Percentiles rank a stretch among this genome's conserved stretches.
phyloP scores from a whole-genome alignment of 2,329 filamentous ascomycete species.

The Monosporascus sp. region DNA sequence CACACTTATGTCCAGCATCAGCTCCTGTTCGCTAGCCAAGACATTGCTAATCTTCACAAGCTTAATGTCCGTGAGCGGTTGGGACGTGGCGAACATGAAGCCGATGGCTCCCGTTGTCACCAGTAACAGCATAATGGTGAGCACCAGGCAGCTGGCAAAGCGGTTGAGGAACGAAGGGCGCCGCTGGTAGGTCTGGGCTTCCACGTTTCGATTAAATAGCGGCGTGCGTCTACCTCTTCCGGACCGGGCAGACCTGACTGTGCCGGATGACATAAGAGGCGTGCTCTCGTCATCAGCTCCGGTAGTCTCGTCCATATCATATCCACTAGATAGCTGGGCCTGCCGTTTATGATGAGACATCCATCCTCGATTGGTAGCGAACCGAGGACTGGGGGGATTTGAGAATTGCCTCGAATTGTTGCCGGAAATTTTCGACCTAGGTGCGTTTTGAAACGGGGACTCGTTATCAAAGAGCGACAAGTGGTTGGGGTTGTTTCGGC shows the following conservation, averaged over 20 bases:
- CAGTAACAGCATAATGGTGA: conserved; percentile 75
- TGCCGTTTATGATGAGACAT: conserved; percentile 42
- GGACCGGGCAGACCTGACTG: conserved; percentile 52
- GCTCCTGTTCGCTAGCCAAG: conserved; percentile 85
- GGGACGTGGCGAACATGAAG: conserved; percentile 87
- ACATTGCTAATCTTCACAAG: conserved; percentile 82
- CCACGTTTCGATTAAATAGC: conserved; percentile 58
- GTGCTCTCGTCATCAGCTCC: conserved; percentile 84
- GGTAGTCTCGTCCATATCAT: conserved; percentile 75
- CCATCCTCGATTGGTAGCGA: conserved; percentile 23
- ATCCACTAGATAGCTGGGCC: conserved; percentile 56
- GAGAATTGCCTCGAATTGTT: conserved; percentile 54
- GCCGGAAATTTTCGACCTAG: conserved; percentile 56
- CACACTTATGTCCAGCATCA: conserved; percentile 90
- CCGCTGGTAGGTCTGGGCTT: conserved; percentile 63
- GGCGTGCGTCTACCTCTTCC: conserved; percentile 52
- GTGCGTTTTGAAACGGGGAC: conserved; percentile 67
- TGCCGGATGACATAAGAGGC: conserved; percentile 59
- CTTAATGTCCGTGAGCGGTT: conserved; percentile 73
- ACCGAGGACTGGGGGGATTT: conserved; percentile 65
- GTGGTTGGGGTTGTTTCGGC: conserved; percentile 63
- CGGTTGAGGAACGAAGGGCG: conserved; percentile 61
- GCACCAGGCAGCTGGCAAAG: conserved; percentile 79
- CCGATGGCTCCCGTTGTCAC: conserved; percentile 80
- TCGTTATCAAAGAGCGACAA: conserved; percentile 71